Conservation (phyloP, 1,284 basidiomycete species). For the Tilletiopsis washingtonensis region DNA sequence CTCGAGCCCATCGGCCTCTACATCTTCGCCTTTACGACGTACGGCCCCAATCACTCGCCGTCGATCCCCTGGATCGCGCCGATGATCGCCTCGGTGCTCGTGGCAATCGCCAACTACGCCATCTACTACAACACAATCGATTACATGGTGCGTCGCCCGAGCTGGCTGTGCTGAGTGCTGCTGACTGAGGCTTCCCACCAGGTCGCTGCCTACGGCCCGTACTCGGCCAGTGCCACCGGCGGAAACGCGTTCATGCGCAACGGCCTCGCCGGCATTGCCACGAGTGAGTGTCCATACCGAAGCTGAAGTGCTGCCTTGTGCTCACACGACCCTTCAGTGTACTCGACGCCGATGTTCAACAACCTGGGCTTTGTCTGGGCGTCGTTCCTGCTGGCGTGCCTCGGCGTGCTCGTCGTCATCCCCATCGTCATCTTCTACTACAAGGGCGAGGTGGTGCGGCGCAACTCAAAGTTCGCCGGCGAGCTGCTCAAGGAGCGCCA, state of each 20-base stretch:
- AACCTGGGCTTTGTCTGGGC: constrained; percentile 45
- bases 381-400: constrained; percentile 47
- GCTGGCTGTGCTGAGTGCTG: too few species aligned
- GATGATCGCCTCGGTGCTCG: constrained; percentile 49
- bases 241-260: constrained; percentile 45
- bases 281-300: too few species aligned
- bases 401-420: constrained; percentile 48
- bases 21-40: constrained; percentile 50
- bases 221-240: constrained; percentile 48
- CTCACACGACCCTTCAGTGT: too few species aligned
- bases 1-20: constrained; percentile 49
- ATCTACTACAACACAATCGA: constrained; percentile 48
- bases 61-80: constrained; percentile 49
- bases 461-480: constrained; percentile 48
- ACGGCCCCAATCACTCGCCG: constrained; percentile 40
- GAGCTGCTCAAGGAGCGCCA: constrained; percentile 46
- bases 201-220: constrained; percentile 49
- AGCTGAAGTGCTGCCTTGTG: too few species aligned
- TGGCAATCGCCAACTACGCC: constrained; percentile 49
- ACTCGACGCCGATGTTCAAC: constrained; percentile 48
- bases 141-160: too few species aligned
- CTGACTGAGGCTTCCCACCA: too few species aligned
- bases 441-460: constrained; percentile 47
- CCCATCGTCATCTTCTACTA: constrained; percentile 51
- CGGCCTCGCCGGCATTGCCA: constrained; percentile 49